A percentile compares a stretch with the other conserved stretches of the same genome.
Evolutionary conservation across 1,284 basidiomycete genomes (phyloP).

Genomic region (Takashimella tepidaria): DNA sequence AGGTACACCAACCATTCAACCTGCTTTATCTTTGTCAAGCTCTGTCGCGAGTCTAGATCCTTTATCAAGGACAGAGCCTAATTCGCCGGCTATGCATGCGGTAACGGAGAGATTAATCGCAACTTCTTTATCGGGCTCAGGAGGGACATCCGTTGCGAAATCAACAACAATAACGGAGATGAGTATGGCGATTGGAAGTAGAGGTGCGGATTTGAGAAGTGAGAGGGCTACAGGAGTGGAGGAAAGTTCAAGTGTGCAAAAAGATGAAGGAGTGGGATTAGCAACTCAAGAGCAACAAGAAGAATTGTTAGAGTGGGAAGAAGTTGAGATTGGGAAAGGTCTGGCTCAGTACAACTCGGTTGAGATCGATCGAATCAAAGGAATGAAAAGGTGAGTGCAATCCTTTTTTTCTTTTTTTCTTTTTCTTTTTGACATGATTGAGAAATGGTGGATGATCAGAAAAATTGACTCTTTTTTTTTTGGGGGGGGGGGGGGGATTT

Average conservation of each 20-base stretch:
- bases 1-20: constrained; percentile 42
- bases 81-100: constrained; percentile 31
- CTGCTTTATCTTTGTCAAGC: constrained; percentile 42
- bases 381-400: constrained; percentile 70
- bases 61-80: constrained; percentile 29
- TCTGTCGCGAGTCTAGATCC: constrained; percentile 47
- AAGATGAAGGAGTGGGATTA: neutral
- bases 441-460: too few relatives aligned
- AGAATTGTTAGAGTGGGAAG: constrained; percentile 55
- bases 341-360: constrained; percentile 93
- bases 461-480: neutral
- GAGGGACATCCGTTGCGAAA: neutral
- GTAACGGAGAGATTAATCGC: constrained; percentile 18
- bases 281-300: neutral
- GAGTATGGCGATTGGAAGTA: neutral
- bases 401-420: too few relatives aligned
- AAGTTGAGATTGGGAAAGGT: constrained; percentile 87
- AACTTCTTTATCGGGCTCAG: neutral
- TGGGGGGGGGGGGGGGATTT: too few relatives aligned
- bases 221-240: neutral
- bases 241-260: neutral
- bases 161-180: neutral
- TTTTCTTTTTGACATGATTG: too few relatives aligned
- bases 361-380: constrained; percentile 84
- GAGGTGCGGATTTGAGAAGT: neutral